phyloP scores from a whole-genome alignment of 345 rosid species.

The Pistacia atlantica region DNA sequence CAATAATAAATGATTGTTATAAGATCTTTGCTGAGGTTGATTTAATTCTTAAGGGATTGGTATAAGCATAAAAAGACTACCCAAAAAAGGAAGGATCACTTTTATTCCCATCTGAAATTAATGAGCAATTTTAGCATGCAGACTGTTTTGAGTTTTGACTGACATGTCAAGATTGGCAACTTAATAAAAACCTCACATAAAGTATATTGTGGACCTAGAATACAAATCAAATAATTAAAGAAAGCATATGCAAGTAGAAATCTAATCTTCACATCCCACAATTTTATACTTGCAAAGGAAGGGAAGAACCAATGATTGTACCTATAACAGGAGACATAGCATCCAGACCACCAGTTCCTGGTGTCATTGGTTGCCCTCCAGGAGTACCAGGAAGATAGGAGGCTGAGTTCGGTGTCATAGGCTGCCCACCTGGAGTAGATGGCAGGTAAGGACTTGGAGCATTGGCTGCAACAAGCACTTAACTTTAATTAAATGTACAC shows the following conservation, averaged over 20 bases:
- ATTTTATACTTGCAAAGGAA: neutral
- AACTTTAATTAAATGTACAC: neutral
- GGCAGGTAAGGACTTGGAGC: slow-evolving; percentile 96
- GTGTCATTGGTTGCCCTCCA: slow-evolving; percentile 99
- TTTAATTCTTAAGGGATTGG: neutral
- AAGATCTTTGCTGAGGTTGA: neutral
- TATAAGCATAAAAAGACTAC: neutral
- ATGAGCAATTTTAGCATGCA: neutral
- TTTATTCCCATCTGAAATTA: neutral
- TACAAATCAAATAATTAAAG: neutral
- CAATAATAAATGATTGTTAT: neutral
- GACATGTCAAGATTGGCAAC: slow-evolving; percentile 2
- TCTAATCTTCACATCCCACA: neutral
- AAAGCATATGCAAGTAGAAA: neutral
- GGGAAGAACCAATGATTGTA: slow-evolving; percentile 23
- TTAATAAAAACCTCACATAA: neutral
- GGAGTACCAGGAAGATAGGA: slow-evolving; percentile 93
- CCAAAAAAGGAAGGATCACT: neutral
- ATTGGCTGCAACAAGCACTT: slow-evolving; percentile 55
- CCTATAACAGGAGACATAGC: slow-evolving; percentile 91
- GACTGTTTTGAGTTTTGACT: neutral
- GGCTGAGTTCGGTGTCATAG: slow-evolving; percentile 86
- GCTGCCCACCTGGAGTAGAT: slow-evolving; percentile 88
- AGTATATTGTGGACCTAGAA: neutral
- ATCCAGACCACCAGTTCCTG: slow-evolving; percentile 86